Conservation (phyloP, 2,329 filamentous ascomycete genomes). For the Thelonectria olida region DNA sequence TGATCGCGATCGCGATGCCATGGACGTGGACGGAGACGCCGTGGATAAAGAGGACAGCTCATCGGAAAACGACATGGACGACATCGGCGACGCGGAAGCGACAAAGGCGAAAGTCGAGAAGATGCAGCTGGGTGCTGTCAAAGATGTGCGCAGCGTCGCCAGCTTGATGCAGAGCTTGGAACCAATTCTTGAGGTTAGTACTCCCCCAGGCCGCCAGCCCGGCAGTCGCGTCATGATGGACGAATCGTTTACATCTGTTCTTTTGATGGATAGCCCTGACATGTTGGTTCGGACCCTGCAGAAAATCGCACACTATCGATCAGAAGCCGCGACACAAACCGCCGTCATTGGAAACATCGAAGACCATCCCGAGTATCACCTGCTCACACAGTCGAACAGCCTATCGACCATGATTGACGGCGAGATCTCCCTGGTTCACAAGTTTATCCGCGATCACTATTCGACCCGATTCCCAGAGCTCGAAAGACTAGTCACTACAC, state of each 20-base stretch:
- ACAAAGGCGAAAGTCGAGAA: conserved; percentile 83
- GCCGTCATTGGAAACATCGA: conserved; percentile 83
- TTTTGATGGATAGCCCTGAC: conserved; percentile 74
- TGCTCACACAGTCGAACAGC: conserved; percentile 87
- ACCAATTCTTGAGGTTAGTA: conserved; percentile 82
- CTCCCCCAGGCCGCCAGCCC: conserved; percentile 33
- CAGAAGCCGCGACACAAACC: conserved; percentile 70
- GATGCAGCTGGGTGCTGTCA: conserved; percentile 77
- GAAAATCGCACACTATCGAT: conserved; percentile 84
- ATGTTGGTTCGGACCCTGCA: conserved; percentile 60
- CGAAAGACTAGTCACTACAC: conserved; percentile 88
- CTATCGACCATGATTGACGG: conserved; percentile 92
- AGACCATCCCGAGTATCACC: conserved; percentile 90
- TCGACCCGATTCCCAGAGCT: conserved; percentile 93
- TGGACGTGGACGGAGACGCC: conserved; percentile 57
- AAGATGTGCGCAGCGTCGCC: conserved; percentile 82
- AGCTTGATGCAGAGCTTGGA: conserved; percentile 83
- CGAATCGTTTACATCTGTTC: conserved; percentile 70
- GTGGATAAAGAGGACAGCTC: conserved; percentile 63
- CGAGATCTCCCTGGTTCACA: conserved; percentile 93
- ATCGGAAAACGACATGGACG: conserved; percentile 53
- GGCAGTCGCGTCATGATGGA: conserved; percentile 33
- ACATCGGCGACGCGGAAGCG: conserved; percentile 71
- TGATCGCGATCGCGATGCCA: conserved; percentile 58
- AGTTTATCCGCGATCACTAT: conserved; percentile 96